Base-by-base conservation (phyloP, 257 asterid species). In the Henckelia pumila region DNA sequence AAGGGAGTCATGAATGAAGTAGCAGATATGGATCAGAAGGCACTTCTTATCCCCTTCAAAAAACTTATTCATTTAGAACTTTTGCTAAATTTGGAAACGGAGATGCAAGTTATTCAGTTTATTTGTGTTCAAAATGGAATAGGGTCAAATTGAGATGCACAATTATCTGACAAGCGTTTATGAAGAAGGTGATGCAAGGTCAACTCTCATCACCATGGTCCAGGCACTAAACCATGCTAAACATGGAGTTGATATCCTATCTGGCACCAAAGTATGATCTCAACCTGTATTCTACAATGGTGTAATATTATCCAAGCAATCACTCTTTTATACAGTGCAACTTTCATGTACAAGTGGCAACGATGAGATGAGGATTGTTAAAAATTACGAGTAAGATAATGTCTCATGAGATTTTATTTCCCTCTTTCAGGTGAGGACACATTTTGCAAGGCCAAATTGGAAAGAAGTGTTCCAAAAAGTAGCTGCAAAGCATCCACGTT, bases 101-200 rank as follows among this genome's bases (percentile, higher is more conserved):
- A 21, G 23, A 17, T 33, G 7, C n/a, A 40, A 40, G n/a, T 11
- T 40, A 40, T 40, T 40, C n/a, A 3, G 13, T 61, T 59, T 19
- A n/a, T 19, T 14, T 9, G 59, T 63, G 66, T 28, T 59, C 21
- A 10, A 17, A 33, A 57, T 69, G 74, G 75, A 78, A 76, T 81
- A 88, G 98, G 95, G 85, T 63, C 95, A 87, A 84, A 87, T 92
- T 40, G 96, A 92, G 89, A 87, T 92, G 98, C 98, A 92, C 78
- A 89, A 92, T 68, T 92, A 92, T 76, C 86, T 92, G 33, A 87
- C 98, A 5, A 89, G 95, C 65, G 96, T 92, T 53, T 92, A 89
- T 63, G 98, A 92, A 80, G 98, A 92, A 75, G 89, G 96, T 13
- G 98, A 92, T 80, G 98, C 96, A 67, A 80, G 98, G 70, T 89